Evolutionary conservation across 192 early-diverging fungal species (phyloP).

Genomic region (Coemansia sp.): DNA sequence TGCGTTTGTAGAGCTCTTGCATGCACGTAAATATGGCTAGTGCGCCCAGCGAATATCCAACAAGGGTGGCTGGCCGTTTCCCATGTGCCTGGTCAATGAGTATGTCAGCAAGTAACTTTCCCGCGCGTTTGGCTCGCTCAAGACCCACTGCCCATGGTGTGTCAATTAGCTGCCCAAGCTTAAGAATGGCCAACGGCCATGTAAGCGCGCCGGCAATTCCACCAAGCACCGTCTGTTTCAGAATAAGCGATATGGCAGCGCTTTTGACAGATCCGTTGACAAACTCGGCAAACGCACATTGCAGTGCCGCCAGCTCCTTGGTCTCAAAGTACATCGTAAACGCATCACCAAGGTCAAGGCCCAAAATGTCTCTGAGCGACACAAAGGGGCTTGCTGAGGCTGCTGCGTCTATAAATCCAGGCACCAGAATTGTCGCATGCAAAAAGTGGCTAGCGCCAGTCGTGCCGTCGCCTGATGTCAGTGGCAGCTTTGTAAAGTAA

Average conservation of each 20-base stretch:
- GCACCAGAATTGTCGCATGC: slow-evolving; percentile 52
- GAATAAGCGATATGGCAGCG: slow-evolving; percentile 41
- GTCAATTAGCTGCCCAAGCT: slow-evolving; percentile 60
- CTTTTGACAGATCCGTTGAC: slow-evolving; percentile 42
- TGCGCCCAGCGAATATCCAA: slow-evolving; percentile 72
- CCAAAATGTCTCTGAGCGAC: slow-evolving; percentile 20
- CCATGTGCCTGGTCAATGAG: slow-evolving; percentile 49
- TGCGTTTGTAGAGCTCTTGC: slow-evolving; percentile 56
- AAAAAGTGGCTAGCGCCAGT: slow-evolving; percentile 22
- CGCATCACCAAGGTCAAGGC: slow-evolving; percentile 46
- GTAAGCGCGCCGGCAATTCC: slow-evolving; percentile 43
- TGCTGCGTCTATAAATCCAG: slow-evolving; percentile 47
- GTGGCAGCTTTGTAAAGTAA: slow-evolving; percentile 36
- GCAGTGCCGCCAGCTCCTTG: slow-evolving; percentile 42
- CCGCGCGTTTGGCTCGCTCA: slow-evolving; percentile 64
- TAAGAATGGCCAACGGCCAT: slow-evolving; percentile 50
- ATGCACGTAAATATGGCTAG: slow-evolving; percentile 69
- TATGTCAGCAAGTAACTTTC: slow-evolving; percentile 56
- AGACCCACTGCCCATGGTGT: slow-evolving; percentile 71
- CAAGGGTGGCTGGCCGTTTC: slow-evolving; percentile 66
- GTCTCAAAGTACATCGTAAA: slow-evolving; percentile 56
- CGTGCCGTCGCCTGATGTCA: slow-evolving; percentile 1
- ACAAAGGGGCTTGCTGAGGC: slow-evolving; percentile 33
- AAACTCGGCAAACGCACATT: slow-evolving; percentile 45
- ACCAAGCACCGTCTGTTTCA: slow-evolving; percentile 48